These are phyloP conservation scores for Coniochaeta sp. DNA, from an alignment of 2,329 filamentous ascomycete genomes.

Conservation along the genomic window DNA sequence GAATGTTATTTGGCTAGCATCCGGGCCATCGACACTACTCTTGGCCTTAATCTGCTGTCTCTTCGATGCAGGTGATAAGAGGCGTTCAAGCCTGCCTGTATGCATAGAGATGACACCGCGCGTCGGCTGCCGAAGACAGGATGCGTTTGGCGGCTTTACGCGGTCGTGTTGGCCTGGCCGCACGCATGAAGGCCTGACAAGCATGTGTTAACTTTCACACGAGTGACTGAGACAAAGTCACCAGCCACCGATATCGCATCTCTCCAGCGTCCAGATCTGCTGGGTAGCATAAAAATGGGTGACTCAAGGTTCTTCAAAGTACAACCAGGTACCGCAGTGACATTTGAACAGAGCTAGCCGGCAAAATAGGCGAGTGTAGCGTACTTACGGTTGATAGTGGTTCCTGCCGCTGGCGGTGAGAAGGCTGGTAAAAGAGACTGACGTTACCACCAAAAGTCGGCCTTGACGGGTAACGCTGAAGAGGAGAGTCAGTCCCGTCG, in stretches of 20 bases:
- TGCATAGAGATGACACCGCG: background rate
- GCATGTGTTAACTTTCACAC: background rate
- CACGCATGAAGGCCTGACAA: background rate
- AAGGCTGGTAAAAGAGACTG: too few species aligned
- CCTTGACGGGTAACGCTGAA: too few species aligned
- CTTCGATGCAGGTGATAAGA: background rate
- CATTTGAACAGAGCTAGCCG: background rate
- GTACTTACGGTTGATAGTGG: background rate
- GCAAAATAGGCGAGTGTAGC: background rate
- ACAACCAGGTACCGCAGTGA: background rate
- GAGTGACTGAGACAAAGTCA: background rate
- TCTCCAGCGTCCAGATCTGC: background rate
- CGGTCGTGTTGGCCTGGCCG: constrained; percentile 1
- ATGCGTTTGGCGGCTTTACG: constrained; percentile 1
- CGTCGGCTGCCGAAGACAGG: background rate
- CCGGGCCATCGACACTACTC: background rate
- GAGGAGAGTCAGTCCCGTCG: background rate
- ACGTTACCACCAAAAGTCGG: background rate
- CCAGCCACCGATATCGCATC: constrained; percentile 1
- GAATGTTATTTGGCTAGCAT: background rate
- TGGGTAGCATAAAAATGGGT: background rate
- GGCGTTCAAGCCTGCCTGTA: background rate
- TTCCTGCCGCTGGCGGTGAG: background rate
- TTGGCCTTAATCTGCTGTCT: background rate
- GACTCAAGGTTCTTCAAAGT: background rate